Conservation (phyloP, 106 monocot genomes). For the Chionographis japonica region DNA sequence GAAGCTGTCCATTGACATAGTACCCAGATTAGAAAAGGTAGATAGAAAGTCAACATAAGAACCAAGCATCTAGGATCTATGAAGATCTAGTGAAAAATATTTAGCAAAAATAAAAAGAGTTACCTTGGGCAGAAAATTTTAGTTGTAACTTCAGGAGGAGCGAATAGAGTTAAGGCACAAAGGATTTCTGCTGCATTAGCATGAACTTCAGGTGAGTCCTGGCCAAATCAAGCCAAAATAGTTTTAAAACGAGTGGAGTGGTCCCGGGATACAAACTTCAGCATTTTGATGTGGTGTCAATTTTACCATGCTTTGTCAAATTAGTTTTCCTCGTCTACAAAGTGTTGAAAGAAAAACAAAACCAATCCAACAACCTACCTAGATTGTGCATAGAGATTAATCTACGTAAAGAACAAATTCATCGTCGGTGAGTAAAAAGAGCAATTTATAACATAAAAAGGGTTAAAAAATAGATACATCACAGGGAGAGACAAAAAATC, state of each 20-base stretch:
- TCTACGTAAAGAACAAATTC: too few relatives aligned
- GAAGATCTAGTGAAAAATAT: not conserved
- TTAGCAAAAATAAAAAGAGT: not conserved
- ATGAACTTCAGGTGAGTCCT: slow-evolving; percentile 77
- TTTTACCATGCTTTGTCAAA: too few relatives aligned
- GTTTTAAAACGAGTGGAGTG: not conserved
- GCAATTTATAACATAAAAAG: too few relatives aligned
- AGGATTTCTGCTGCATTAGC: slow-evolving; percentile 73
- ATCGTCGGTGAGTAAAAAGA: too few relatives aligned
- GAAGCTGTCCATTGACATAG: slow-evolving; percentile 44
- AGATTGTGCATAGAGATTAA: too few relatives aligned
- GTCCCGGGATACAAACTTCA: too few relatives aligned
- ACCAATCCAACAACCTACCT: too few relatives aligned
- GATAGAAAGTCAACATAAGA: not conserved
- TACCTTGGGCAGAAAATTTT: slow-evolving; percentile 71
- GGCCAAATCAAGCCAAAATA: slow-evolving; percentile 11
- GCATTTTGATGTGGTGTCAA: too few relatives aligned
- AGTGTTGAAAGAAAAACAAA: too few relatives aligned
- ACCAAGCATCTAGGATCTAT: not conserved
- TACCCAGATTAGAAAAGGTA: not conserved
- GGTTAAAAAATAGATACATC: too few relatives aligned
- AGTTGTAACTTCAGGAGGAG: slow-evolving; percentile 59
- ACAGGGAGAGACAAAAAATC: too few relatives aligned
- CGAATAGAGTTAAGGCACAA: slow-evolving; percentile 64
- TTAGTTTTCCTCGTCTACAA: too few relatives aligned